These are phyloP conservation scores for Backusella tuberculispora DNA, from an alignment of 192 early-diverging fungal species.

Conservation along the genomic window DNA sequence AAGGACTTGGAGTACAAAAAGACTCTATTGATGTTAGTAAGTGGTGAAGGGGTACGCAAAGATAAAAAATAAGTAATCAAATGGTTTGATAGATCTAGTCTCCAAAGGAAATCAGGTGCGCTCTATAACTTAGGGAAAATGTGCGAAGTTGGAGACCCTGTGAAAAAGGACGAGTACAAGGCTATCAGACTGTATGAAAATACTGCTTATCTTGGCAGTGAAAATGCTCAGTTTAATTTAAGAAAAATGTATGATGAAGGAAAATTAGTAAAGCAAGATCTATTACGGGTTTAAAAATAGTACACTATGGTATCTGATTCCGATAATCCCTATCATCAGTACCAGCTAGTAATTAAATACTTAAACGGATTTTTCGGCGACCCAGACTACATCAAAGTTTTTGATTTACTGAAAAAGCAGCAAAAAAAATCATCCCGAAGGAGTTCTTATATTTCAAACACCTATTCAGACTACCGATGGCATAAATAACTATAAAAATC, in stretches of 20 bases:
- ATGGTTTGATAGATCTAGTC: not conserved
- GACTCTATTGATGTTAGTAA: too few species aligned
- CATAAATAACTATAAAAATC: conserved; percentile 9
- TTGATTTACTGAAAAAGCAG: conserved; percentile 25
- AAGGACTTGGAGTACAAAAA: too few species aligned
- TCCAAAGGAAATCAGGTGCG: not conserved
- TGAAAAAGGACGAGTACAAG: too few species aligned
- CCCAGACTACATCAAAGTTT: conserved; percentile 20
- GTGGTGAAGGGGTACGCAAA: not conserved
- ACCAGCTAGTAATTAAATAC: not conserved
- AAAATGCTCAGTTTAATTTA: not conserved
- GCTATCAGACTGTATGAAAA: fast-evolving
- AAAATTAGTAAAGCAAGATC: not conserved
- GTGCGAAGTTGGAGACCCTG: too few species aligned
- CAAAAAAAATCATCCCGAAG: not conserved
- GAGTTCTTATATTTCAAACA: too few species aligned
- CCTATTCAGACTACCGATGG: not conserved
- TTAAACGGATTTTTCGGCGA: not conserved
- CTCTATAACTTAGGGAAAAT: not conserved
- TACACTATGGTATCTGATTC: not conserved
- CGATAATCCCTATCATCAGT: not conserved
- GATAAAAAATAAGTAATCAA: not conserved
- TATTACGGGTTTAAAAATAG: not conserved
- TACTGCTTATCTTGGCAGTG: not conserved
- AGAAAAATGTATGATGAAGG: not conserved